Base-by-base conservation (phyloP, 192 early-diverging fungal genomes). In the Kickxella alabastrina region DNA sequence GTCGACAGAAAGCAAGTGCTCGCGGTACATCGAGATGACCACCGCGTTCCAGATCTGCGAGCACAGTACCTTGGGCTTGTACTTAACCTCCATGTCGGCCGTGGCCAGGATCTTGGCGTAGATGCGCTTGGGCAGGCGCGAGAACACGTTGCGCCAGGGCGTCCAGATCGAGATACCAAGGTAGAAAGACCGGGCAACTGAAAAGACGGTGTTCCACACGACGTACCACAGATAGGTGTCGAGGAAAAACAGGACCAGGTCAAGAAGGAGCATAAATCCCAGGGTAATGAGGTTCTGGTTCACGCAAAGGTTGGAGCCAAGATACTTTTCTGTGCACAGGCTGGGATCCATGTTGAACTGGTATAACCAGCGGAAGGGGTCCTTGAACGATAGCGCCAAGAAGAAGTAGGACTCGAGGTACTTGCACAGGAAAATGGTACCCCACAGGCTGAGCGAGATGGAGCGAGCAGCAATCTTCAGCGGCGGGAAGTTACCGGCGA, bases 161-260 rank as follows among this genome's bases (percentile, higher is more conserved):
- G 87, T 83, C 86, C 88, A 87, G 54, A 87, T 86, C 10, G 88
- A 90, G 19, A 90, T 77, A 17, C 87, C 90, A 6, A 88, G 80
- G 35, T 84, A 81, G 45, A 92, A 87, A 5, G 88, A 83, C 37
- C 82, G 80, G 23, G 78, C 80, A 21, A 90, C 86, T 3, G 88
- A 90, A 41, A 92, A 87, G 36, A 85, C 52, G 1, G 88, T 87
- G 59, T 86, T 87, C 87, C 87, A 90, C 34, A 90, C 87, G 21
- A 89, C 85, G 49, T 88, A 92, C 88, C 90, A 92, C 52, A 92
- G 76, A 53, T 92, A 92, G 0, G 90, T 92, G 48, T 90, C 88
- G 36, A 90, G 60, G 57, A 92, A 92, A 62, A 85, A 90, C 12
- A 92, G 81, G 10, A 84, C 73, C 40, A 89, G 54, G 43, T 87